Base-by-base conservation (phyloP, 2,329 filamentous ascomycete species). In the Fusarium odoratissimum region DNA sequence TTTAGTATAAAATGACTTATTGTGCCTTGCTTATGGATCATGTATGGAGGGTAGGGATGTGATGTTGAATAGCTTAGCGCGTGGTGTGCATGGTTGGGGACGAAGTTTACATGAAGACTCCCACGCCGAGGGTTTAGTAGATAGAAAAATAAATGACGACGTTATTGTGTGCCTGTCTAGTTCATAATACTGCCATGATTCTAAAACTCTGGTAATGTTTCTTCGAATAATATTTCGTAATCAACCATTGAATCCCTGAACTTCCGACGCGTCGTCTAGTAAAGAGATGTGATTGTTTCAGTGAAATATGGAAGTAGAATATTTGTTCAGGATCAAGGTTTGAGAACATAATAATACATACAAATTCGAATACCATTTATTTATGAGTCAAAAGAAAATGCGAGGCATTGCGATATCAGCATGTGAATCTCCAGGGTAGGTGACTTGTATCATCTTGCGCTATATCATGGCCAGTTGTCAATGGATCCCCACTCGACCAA, bases 61-160 rank as follows among this genome's bases (percentile, higher is more conserved):
- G 73, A 64, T 69, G 73, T 72, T 74, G 72, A 69, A 69, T 69
- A 70, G 69, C 68, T 69, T 69, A 76, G 65, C 69, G 69, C 66
- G 66, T 64, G 69, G 62, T 71, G 62, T 71, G 65, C 62, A 69
- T 64, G 72, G 67, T 60, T 64, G 67, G 63, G 64, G 68, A 75
- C 71, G 69, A 74, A 62, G 60, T 52, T 74, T 65, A 78, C 57
- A 78, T 48, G 76, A 76, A 76, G 69, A 76, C 64, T 74, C 59
- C 66, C 69, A 71, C 37, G 75, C 72, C 75, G 62, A 68, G 75
- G 56, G 48, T 63, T 58, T 69, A 60, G 67, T 78, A 76, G 67
- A 78, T 60, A 77, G 72, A 78, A 74, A 75, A 71, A 67, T 73
- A 78, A 63, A 76, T 75, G 70, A 75, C 54, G 64, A 72, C 19